Conservation (phyloP, 164 flowering plant species). For the Pachysandra terminalis region DNA sequence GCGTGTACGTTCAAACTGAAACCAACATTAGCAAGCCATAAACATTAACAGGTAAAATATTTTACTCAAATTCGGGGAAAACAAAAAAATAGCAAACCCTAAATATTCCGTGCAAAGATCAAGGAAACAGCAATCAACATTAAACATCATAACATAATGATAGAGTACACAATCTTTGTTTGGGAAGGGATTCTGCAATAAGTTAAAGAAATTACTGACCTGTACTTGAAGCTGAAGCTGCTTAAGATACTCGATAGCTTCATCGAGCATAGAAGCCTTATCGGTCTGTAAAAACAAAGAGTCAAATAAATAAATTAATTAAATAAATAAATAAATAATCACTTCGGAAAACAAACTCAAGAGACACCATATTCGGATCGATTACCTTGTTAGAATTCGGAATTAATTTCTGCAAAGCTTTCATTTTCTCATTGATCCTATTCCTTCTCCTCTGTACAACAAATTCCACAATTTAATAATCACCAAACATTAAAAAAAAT, state of each 20-base stretch:
- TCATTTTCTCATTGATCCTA: constrained; percentile 89
- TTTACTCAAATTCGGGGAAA: background rate
- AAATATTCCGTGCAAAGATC: background rate
- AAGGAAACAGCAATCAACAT: background rate
- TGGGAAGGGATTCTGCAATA: background rate
- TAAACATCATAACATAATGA: background rate
- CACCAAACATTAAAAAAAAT: background rate
- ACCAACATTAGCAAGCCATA: background rate
- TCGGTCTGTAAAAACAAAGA: constrained; percentile 50
- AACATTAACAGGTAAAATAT: too few species aligned
- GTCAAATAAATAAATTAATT: too few species aligned
- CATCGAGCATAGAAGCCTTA: constrained; percentile 89
- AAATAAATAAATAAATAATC: background rate
- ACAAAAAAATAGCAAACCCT: too few species aligned
- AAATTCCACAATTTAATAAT: constrained; percentile 1
- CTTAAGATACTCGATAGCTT: constrained; percentile 84
- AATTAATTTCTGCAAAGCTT: constrained; percentile 80
- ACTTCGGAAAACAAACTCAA: background rate
- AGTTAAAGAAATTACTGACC: constrained; percentile 29
- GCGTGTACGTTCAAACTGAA: background rate
- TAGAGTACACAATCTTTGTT: background rate
- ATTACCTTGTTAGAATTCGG: constrained; percentile 80
- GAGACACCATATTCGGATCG: background rate
- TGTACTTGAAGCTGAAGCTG: constrained; percentile 94
- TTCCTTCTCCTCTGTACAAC: constrained; percentile 77